Evolutionary conservation across 176 grass and related monocot species (phyloP).

Genomic region (Tillandsia leiboldiana): DNA sequence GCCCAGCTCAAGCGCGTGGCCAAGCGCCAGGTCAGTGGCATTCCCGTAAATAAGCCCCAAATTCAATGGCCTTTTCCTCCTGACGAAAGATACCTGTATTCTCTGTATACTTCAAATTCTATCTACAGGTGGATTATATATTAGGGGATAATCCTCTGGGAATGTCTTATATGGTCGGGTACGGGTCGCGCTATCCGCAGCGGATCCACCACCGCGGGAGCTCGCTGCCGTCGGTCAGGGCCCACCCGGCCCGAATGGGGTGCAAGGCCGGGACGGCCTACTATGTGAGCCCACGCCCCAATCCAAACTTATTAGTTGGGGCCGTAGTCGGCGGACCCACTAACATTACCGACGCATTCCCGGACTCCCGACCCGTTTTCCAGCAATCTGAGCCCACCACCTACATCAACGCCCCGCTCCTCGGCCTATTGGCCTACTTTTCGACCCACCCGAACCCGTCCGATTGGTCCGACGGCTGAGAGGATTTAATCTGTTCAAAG

Average conservation of each 20-base stretch:
- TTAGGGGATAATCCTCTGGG: constrained; percentile 81
- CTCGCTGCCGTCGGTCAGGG: constrained; percentile 52
- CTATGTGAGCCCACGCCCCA: constrained; percentile 42
- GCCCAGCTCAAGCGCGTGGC: constrained; percentile 66
- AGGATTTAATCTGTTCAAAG: neutral
- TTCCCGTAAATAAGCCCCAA: neutral
- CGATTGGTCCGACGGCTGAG: constrained; percentile 26
- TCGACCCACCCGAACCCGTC: constrained; percentile 44
- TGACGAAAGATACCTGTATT: neutral
- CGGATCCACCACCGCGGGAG: constrained; percentile 85
- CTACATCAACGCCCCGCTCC: constrained; percentile 80
- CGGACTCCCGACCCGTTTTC: constrained; percentile 49
- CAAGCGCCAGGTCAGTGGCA: constrained; percentile 44
- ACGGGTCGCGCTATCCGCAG: constrained; percentile 49
- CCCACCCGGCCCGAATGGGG: constrained; percentile 46
- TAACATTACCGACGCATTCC: constrained; percentile 64
- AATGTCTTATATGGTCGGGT: constrained; percentile 96
- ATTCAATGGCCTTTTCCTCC: neutral
- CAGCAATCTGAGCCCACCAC: constrained; percentile 90
- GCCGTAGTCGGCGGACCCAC: constrained; percentile 72
- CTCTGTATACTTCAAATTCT: neutral
- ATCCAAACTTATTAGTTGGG: constrained; percentile 69
- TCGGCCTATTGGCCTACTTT: constrained; percentile 75
- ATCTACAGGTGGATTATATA: constrained; percentile 73
- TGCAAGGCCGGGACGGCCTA: constrained; percentile 65